Conservation (phyloP, 495 filamentous ascomycete species). For the Podospora fimiseda region DNA sequence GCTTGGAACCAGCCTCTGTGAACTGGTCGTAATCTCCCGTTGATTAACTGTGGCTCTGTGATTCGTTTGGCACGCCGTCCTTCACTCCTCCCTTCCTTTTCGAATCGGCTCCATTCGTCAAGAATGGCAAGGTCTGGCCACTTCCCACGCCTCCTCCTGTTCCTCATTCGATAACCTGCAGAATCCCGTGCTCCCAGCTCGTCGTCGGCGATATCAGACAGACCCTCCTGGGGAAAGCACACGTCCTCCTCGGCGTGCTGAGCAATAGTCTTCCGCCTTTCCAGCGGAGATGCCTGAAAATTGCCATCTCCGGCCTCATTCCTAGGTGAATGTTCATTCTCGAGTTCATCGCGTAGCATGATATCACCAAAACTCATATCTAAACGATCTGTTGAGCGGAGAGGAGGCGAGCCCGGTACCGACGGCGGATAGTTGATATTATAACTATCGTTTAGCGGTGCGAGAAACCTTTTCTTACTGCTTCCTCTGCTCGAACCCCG, state of each 20-base stretch:
- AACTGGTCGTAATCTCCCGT: slow-evolving; percentile 72
- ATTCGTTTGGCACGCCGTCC: slow-evolving; percentile 86
- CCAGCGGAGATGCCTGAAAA: slow-evolving; percentile 28
- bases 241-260: slow-evolving; percentile 74
- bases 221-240: slow-evolving; percentile 76
- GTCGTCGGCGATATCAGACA: slow-evolving; percentile 75
- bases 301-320: slow-evolving; percentile 26
- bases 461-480: slow-evolving; percentile 27
- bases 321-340: slow-evolving; percentile 27
- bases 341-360: slow-evolving; percentile 58
- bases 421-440: slow-evolving; percentile 98
- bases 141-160: slow-evolving; percentile 49
- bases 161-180: slow-evolving; percentile 29
- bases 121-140: slow-evolving; percentile 62
- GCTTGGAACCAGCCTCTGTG: slow-evolving; percentile 79
- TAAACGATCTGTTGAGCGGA: slow-evolving; percentile 40
- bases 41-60: slow-evolving; percentile 85
- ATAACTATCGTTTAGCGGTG: slow-evolving; percentile 42
- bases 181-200: slow-evolving; percentile 42
- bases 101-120: slow-evolving; percentile 84
- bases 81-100: slow-evolving; percentile 85
- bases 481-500: slow-evolving; percentile 37
- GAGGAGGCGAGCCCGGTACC: slow-evolving; percentile 69
- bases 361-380: slow-evolving; percentile 71
- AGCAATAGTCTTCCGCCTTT: slow-evolving; percentile 43